phyloP scores from a whole-genome alignment of 2,329 filamentous ascomycete genomes.

The Neurospora sp. region DNA sequence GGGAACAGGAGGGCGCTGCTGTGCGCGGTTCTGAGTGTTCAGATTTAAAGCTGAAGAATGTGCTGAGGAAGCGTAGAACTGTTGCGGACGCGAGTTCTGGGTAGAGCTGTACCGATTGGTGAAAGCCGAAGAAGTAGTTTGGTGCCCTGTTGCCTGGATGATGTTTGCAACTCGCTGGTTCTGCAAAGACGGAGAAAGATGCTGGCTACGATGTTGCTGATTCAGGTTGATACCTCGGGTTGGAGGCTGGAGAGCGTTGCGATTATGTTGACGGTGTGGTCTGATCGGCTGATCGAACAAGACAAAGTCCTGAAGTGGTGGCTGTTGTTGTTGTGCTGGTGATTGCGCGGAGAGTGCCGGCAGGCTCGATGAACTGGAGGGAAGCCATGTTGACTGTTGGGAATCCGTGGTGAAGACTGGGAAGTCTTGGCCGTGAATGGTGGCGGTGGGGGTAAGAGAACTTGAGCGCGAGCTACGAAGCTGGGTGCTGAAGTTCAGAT shows the following conservation, averaged over 20 bases:
- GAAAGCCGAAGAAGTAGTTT: slow-evolving; percentile 42
- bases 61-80: slow-evolving; percentile 60
- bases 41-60: slow-evolving; percentile 51
- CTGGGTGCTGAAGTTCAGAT: slow-evolving; percentile 59
- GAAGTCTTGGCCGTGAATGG: slow-evolving; percentile 55
- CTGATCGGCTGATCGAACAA: slow-evolving; percentile 53
- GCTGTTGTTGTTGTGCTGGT: slow-evolving; percentile 36
- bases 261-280: slow-evolving; percentile 32
- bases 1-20: slow-evolving; percentile 57
- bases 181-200: slow-evolving; percentile 34
- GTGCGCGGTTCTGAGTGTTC: slow-evolving; percentile 40
- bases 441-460: slow-evolving; percentile 45
- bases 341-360: slow-evolving; percentile 52
- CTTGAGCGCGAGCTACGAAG: slow-evolving; percentile 45
- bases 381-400: slow-evolving; percentile 66
- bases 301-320: slow-evolving; percentile 63
- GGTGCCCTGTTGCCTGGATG: slow-evolving; percentile 47
- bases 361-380: slow-evolving; percentile 55
- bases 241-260: slow-evolving; percentile 27
- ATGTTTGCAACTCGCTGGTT: slow-evolving; percentile 50
- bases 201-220: slow-evolving; percentile 35
- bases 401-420: slow-evolving; percentile 78
- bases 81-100: slow-evolving; percentile 31
- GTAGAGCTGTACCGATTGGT: slow-evolving; percentile 47
- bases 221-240: slow-evolving; percentile 33